Evolutionary conservation across 2,329 filamentous ascomycete species (phyloP).

Genomic region (Colletotrichum destructivum): DNA sequence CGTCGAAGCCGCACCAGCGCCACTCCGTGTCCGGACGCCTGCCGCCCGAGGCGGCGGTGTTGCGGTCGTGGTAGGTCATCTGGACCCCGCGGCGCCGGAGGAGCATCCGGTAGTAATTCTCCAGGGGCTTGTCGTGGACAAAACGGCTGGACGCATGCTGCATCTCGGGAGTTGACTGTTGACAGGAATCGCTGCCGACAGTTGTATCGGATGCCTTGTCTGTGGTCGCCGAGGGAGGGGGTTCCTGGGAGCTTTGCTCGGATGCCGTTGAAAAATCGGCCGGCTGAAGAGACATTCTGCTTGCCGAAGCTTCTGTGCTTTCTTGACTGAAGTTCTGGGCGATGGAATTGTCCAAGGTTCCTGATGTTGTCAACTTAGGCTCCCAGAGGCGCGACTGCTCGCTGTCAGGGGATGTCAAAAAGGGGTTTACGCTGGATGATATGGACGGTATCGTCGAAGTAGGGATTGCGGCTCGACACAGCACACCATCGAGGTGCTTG

Average conservation of each 20-base stretch:
- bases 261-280: background rate
- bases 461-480: background rate
- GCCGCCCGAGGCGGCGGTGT: background rate
- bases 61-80: background rate
- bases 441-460: background rate
- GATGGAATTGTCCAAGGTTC: background rate
- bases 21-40: background rate
- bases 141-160: background rate
- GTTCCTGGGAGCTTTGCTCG: background rate
- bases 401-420: background rate
- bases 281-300: too few species aligned
- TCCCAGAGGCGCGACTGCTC: background rate
- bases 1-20: conserved; percentile 2
- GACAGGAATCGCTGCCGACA: background rate
- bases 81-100: background rate
- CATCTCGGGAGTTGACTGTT: background rate
- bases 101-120: background rate
- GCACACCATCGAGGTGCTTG: background rate
- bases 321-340: background rate
- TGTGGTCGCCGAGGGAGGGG: background rate
- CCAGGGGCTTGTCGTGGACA: background rate
- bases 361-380: background rate
- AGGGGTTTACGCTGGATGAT: too few species aligned
- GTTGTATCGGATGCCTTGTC: background rate
- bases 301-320: background rate